These are phyloP conservation scores for Blakeslea trispora DNA, from an alignment of 371 early-diverging fungal genomes.

Conservation along the genomic window DNA sequence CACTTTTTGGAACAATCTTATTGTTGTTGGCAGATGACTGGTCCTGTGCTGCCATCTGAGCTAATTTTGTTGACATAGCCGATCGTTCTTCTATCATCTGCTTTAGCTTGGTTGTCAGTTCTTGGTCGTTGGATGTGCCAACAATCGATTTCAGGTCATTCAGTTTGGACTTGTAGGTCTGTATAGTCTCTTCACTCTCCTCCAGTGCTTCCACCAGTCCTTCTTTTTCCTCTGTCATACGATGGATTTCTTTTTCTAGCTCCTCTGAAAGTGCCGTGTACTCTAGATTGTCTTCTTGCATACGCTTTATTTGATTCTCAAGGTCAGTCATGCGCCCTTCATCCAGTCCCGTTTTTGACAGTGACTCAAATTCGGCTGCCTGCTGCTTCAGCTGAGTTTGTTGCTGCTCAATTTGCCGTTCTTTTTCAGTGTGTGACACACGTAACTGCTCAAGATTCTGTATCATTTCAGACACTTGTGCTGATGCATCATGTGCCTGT, in stretches of 20 bases:
- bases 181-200: slow-evolving; percentile 11
- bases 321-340: not conserved
- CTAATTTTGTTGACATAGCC: slow-evolving; percentile 3
- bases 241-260: slow-evolving; percentile 33
- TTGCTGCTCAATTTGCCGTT: not conserved
- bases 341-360: no score
- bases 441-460: not conserved
- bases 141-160: slow-evolving; percentile 10
- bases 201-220: slow-evolving; percentile 20
- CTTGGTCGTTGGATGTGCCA: slow-evolving; percentile 3
- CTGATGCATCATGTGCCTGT: not conserved
- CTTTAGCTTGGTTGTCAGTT: slow-evolving; percentile 1
- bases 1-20: slow-evolving; percentile 5
- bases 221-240: slow-evolving; percentile 30
- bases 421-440: not conserved
- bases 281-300: slow-evolving; percentile 39
- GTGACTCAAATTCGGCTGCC: no score
- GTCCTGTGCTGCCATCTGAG: slow-evolving; percentile 5
- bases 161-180: slow-evolving; percentile 7
- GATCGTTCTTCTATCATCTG: slow-evolving; percentile 8
- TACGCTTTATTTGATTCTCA: slow-evolving; percentile 21
- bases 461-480: slow-evolving; percentile 1
- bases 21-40: slow-evolving; percentile 15
- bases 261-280: slow-evolving; percentile 32
- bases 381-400: not conserved